Evolutionary conservation across 495 filamentous ascomycete genomes (phyloP), one percentile per base, ranked within the genome.

Genomic region (Thermothielavioides terrestris): DNA sequence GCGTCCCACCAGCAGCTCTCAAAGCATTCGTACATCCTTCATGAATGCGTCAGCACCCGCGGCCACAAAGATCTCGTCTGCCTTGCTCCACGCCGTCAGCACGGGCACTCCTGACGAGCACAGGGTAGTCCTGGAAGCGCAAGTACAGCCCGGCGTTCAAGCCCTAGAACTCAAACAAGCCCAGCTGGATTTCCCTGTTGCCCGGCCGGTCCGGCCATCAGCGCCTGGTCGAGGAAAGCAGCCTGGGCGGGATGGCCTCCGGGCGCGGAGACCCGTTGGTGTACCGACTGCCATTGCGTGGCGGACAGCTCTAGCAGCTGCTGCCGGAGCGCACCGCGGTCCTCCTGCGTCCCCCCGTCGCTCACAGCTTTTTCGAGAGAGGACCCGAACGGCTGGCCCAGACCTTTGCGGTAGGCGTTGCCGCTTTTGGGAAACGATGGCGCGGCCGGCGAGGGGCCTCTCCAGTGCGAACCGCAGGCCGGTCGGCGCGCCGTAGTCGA

Each of bases 401-500:
- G 63, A 15, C 81, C 82, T 25, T 78, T 79, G 23, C 49, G 65
- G 58, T 83, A 84, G 26, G 79, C 81, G 56, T 84, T 85, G 30
- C 81, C 81, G 54, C n/a, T 81, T 83, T 52, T 83, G 80, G 6
- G 70, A 63, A 56, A 84, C 70, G 49, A 85, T 76, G 14, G 74
- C 76, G 22, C 66, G 61, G 28, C 83, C 63, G 10, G 65, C 61
- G 6, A 71, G 52, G 0, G 75, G 73, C 4, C 72, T 64, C 20
- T 69, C 42, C 7, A 82, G 66, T 0, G 80, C 78, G 9, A 83
- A 62, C 5, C 77, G 69, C 9, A 82, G 60, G 3, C 70, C 80
- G 11, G 68, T 68, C 0, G 81, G 79, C 0, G 81, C 78, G 30
- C 81, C 81, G 62, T 83, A 84, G 65, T 85, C 81, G 58, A 84